Percentiles rank a stretch among this genome's conserved stretches.
Conservation (phyloP, 2,329 filamentous ascomycete genomes). For the Xylariales sp. region DNA sequence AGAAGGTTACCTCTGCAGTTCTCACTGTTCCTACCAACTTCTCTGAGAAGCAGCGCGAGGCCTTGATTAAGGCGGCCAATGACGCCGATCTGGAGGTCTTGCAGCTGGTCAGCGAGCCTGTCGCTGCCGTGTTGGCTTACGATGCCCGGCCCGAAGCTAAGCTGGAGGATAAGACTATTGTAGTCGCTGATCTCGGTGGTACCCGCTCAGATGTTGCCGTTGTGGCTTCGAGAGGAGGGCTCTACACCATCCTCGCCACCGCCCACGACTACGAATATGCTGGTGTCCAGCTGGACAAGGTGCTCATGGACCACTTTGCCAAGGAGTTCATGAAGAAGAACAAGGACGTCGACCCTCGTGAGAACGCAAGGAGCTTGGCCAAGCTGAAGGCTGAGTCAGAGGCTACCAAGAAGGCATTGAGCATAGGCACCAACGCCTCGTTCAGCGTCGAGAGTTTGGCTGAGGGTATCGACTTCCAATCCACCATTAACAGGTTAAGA, state of each 20-base stretch:
- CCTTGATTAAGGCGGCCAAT: constrained; percentile 72
- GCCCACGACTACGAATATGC: constrained; percentile 94
- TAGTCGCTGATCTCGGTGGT: constrained; percentile 90
- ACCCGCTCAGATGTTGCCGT: constrained; percentile 90
- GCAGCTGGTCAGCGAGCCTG: constrained; percentile 88
- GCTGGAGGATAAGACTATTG: constrained; percentile 78
- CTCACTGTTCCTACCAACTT: constrained; percentile 94
- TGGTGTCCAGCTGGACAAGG: constrained; percentile 80
- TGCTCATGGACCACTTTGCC: constrained; percentile 91
- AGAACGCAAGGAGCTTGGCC: constrained; percentile 75
- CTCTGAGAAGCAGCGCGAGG: constrained; percentile 77
- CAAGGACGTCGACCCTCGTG: constrained; percentile 74
- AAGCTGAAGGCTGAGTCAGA: constrained; percentile 93
- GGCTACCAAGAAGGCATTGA: constrained; percentile 86
- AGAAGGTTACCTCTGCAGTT: constrained; percentile 90
- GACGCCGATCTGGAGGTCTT: constrained; percentile 82
- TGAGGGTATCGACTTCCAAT: constrained; percentile 85
- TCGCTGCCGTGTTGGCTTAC: constrained; percentile 85
- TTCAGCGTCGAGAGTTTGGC: constrained; percentile 91
- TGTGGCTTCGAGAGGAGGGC: constrained; percentile 84
- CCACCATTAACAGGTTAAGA: constrained; percentile 86
- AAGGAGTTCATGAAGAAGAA: constrained; percentile 99
- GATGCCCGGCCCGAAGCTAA: constrained; percentile 76
- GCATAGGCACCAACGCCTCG: constrained; percentile 79
- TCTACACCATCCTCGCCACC: constrained; percentile 93